Evolutionary conservation across 306 rosid species (phyloP), one percentile per base, ranked within the genome.

Genomic region (Corylus heterophylla): DNA sequence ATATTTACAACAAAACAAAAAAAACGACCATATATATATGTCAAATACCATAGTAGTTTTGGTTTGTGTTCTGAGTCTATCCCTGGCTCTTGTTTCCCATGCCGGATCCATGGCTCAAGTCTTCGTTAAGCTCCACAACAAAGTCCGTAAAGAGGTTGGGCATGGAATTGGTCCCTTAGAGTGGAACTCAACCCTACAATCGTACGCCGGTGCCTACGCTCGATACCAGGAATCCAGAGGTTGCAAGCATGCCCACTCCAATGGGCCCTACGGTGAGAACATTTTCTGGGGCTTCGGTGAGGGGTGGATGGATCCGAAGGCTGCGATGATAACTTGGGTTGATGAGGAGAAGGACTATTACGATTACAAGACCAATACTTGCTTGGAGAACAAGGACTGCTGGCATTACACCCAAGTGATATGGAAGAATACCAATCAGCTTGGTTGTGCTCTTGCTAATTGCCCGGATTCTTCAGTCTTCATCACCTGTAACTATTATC

Each of bases 371-470:
- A 67, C 2, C 72, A 67, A 67, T 67, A 7, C 3, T n/a, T 67
- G 72, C 51, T 42, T 67, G 72, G 1, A 1, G 14, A 51, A 27
- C 3, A 42, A 42, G 7, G 27, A 67, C 2, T 42, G 72, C 50
- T n/a, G 42, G 51, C 72, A 67, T 67, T 67, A 67, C 8, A 67
- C 72, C 51, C 72, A 67, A 44, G 49, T 67, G 49, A 22, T 39
- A 37, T 67, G 72, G 72, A 67, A 39, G 72, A 44, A 67, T 18
- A 39, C 72, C 8, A 67, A 8, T 2, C 7, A 67, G 25, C 2
- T 67, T 8, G 72, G 72, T n/a, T 67, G 72, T 67, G 72, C 27
- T 67, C 8, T 25, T 0, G 16, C 51, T 22, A 4, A 8, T 42
- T 67, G 72, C 50, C n/a, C 29, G n/a, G 42, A 67, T 67, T 27